Conservation (phyloP, 1,284 basidiomycete species). For the Apiotrichum sp. region DNA sequence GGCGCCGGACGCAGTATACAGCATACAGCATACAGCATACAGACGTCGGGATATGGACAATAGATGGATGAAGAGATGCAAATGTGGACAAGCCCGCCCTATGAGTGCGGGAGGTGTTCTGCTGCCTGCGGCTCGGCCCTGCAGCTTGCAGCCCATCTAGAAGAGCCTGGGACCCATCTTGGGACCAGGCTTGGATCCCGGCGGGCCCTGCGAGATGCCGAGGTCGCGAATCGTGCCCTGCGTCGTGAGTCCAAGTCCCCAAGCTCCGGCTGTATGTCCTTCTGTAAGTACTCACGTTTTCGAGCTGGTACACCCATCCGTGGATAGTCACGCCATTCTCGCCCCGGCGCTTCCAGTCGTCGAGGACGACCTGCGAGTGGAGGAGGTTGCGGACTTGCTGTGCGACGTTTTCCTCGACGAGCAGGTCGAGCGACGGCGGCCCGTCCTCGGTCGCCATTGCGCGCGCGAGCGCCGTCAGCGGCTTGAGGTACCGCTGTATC, state of each 20-base stretch:
- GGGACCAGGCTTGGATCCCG: conserved; percentile 22
- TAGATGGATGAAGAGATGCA: no score
- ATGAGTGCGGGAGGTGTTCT: no score
- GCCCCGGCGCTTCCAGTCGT: conserved; percentile 41
- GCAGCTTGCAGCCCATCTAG: neutral
- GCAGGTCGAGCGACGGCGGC: conserved; percentile 37
- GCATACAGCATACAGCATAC: no score
- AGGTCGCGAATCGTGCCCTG: conserved; percentile 42
- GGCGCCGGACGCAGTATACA: no score
- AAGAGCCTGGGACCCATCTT: conserved; percentile 12
- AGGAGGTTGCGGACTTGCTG: conserved; percentile 41
- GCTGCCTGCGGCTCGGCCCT: no score
- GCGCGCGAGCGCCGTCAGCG: conserved; percentile 33
- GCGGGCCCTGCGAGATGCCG: conserved; percentile 37
- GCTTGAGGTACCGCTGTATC: conserved; percentile 39
- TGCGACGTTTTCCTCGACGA: conserved; percentile 39
- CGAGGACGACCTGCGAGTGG: conserved; percentile 31
- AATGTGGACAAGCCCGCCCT: no score
- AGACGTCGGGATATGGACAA: no score
- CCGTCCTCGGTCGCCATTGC: conserved; percentile 31
- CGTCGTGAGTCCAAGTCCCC: conserved; percentile 1
- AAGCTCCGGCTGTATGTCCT: neutral
- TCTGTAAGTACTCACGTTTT: conserved; percentile 30
- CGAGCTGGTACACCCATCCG: conserved; percentile 47
- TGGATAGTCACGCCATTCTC: conserved; percentile 38